These are phyloP conservation scores for Salvia hispanica DNA, from an alignment of 257 asterid genomes.

Conservation along the genomic window DNA sequence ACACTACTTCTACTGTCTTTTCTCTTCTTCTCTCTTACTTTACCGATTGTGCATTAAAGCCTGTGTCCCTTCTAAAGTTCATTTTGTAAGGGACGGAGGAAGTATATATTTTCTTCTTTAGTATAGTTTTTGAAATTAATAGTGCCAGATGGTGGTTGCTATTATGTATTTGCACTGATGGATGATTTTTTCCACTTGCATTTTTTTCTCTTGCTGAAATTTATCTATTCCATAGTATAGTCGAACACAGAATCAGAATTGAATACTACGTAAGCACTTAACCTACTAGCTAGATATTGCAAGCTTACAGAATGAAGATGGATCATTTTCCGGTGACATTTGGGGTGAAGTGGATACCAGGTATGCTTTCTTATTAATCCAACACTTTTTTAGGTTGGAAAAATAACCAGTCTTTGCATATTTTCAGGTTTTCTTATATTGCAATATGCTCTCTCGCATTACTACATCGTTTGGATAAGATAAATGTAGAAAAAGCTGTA, in stretches of 20 bases:
- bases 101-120: neutral
- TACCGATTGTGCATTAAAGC: too few relatives aligned
- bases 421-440: conserved; percentile 77
- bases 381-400: conserved; percentile 6
- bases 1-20: too few relatives aligned
- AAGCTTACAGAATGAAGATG: conserved; percentile 86
- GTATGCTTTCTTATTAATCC: conserved; percentile 37
- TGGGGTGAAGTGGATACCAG: conserved; percentile 98
- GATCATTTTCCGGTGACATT: conserved; percentile 88
- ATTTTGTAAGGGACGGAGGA: too few relatives aligned
- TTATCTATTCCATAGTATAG: neutral
- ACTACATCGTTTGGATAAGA: conserved; percentile 63
- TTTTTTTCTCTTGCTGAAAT: too few relatives aligned
- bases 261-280: conserved; percentile 38
- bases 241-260: neutral
- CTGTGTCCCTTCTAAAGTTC: too few relatives aligned
- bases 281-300: conserved; percentile 68
- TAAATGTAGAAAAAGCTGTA: conserved; percentile 82
- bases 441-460: conserved; percentile 78
- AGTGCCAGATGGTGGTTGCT: neutral
- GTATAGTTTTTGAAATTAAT: conserved; percentile 9
- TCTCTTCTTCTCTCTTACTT: too few relatives aligned
- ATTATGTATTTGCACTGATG: neutral
- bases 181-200: neutral
- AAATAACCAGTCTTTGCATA: conserved; percentile 2